These are phyloP conservation scores for Berkeleyomyces rouxiae DNA, from an alignment of 2,329 filamentous ascomycete species.

Conservation along the genomic window DNA sequence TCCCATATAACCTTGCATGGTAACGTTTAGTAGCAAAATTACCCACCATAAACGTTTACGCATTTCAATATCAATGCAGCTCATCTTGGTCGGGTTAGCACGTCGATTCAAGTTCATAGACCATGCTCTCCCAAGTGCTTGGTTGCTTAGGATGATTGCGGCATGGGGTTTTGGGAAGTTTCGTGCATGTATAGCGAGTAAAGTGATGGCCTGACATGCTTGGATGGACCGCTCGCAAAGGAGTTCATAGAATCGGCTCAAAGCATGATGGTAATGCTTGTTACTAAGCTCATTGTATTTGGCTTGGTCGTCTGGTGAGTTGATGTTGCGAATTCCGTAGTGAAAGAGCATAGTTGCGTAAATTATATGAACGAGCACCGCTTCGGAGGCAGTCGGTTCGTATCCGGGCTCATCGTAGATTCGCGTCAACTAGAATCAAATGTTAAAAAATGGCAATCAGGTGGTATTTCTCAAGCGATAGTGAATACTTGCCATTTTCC, in stretches of 20 bases:
- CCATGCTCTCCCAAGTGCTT: conserved; percentile 50
- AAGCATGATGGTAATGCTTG: conserved; percentile 60
- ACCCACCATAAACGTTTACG: conserved; percentile 67
- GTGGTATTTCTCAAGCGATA: not conserved
- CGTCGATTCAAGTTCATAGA: conserved; percentile 62
- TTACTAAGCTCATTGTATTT: conserved; percentile 50
- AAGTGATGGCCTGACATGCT: conserved; percentile 54
- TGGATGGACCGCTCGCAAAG: conserved; percentile 42
- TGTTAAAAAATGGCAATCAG: not conserved
- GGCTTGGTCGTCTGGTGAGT: conserved; percentile 35
- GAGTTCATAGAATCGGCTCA: conserved; percentile 52
- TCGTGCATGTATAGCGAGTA: conserved; percentile 57
- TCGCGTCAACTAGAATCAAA: conserved; percentile 32
- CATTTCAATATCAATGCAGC: conserved; percentile 53
- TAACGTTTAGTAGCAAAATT: conserved; percentile 47
- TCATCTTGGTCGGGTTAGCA: conserved; percentile 23
- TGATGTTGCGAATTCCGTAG: conserved; percentile 51
- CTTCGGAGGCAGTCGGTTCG: conserved; percentile 44
- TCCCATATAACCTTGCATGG: conserved; percentile 59
- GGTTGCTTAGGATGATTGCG: conserved; percentile 49
- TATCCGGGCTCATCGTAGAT: conserved; percentile 56
- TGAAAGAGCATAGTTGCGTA: conserved; percentile 66
- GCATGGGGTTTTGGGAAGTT: conserved; percentile 66
- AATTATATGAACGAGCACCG: conserved; percentile 60
- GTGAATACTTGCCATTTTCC: conserved; percentile 39